These are phyloP conservation scores for Gossypium davidsonii DNA, from an alignment of 441 rosid species.

Conservation along the genomic window DNA sequence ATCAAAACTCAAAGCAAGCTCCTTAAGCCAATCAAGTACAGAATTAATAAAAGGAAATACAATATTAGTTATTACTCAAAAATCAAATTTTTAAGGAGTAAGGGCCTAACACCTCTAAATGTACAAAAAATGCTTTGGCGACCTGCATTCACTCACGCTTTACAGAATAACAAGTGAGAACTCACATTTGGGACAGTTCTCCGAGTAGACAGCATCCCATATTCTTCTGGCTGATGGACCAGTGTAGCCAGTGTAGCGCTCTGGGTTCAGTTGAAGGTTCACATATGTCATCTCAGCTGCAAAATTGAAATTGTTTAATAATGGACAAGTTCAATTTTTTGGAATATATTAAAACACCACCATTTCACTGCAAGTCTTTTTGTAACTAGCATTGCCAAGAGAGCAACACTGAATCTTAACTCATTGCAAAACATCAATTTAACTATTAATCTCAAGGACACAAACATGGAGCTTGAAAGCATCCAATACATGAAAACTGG, in stretches of 20 bases:
- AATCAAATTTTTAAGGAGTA: background rate
- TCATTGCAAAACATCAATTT: background rate
- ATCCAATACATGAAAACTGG: background rate
- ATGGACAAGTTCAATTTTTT: background rate
- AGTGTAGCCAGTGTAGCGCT: constrained; percentile 79
- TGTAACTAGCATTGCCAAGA: background rate
- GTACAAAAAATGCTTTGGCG: background rate
- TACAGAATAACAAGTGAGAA: background rate
- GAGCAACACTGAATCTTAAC: background rate
- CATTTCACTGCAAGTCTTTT: background rate
- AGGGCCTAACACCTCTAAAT: background rate
- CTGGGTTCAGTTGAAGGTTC: constrained; percentile 86
- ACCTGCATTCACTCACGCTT: background rate
- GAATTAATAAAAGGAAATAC: background rate
- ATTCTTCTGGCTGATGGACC: constrained; percentile 97
- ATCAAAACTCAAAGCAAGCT: background rate
- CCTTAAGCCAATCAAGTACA: background rate
- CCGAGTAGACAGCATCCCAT: constrained; percentile 93
- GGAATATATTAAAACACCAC: background rate
- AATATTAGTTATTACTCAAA: background rate
- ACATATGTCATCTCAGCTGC: constrained; percentile 93
- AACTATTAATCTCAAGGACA: background rate
- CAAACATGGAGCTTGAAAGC: background rate
- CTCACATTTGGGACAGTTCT: constrained; percentile 88
- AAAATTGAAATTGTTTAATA: constrained; percentile 18